Percentiles rank a stretch among this genome's conserved stretches.
These are phyloP conservation scores for Phytophthora aleatoria DNA, from an alignment of 352 stramenopile species.

Conservation along the genomic window DNA sequence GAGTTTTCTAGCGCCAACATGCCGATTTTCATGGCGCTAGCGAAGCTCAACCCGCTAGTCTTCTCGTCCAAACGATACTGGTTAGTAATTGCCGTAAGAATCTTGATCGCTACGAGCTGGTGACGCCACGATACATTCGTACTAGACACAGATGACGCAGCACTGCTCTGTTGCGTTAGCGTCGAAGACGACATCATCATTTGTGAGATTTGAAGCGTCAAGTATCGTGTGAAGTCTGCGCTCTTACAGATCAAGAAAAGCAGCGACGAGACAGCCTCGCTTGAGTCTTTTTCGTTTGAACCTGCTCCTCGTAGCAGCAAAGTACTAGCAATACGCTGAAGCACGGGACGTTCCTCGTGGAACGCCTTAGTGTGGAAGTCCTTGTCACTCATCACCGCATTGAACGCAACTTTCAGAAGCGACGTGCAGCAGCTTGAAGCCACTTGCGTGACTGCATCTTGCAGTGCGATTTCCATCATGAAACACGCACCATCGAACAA, in stretches of 20 bases:
- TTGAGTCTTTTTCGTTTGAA: slow-evolving; percentile 82
- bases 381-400: slow-evolving; percentile 54
- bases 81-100: slow-evolving; percentile 76
- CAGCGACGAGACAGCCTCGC: slow-evolving; percentile 71
- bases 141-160: slow-evolving; percentile 4
- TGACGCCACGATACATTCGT: slow-evolving; percentile 60
- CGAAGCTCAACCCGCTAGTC: slow-evolving; percentile 59
- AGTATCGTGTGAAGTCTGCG: slow-evolving; percentile 59
- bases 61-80: slow-evolving; percentile 77
- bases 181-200: slow-evolving; percentile 43
- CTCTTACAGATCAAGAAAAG: slow-evolving; percentile 88
- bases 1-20: slow-evolving; percentile 70
- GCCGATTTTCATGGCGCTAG: slow-evolving; percentile 69
- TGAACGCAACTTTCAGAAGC: slow-evolving; percentile 69
- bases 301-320: slow-evolving; percentile 57
- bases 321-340: slow-evolving; percentile 52
- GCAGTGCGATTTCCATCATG: slow-evolving; percentile 58
- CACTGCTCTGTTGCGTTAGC: neutral
- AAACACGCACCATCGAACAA: slow-evolving; percentile 70
- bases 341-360: slow-evolving; percentile 49
- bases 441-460: slow-evolving; percentile 75
- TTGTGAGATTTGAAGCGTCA: slow-evolving; percentile 58
- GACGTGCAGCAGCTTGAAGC: slow-evolving; percentile 60
- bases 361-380: slow-evolving; percentile 68
- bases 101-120: slow-evolving; percentile 78